These are phyloP conservation scores for Fusarium duplospermum DNA, from an alignment of 2,329 filamentous ascomycete genomes.

Conservation along the genomic window DNA sequence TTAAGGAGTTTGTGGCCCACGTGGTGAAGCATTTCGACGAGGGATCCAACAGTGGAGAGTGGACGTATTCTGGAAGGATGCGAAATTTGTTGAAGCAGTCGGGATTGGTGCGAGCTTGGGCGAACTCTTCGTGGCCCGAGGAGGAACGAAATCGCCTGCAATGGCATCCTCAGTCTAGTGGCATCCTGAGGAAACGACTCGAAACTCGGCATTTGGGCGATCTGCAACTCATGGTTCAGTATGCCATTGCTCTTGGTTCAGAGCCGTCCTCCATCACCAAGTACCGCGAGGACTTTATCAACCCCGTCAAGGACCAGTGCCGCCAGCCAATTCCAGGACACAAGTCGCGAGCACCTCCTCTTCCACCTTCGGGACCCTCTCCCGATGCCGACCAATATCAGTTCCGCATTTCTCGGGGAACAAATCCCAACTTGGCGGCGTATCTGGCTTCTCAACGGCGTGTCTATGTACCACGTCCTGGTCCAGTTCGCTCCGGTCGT, in stretches of 20 bases:
- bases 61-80: constrained; percentile 59
- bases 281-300: constrained; percentile 50
- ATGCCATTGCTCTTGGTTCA: constrained; percentile 53
- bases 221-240: constrained; percentile 52
- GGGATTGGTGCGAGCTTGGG: constrained; percentile 53
- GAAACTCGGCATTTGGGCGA: constrained; percentile 59
- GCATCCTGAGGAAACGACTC: constrained; percentile 56
- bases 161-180: constrained; percentile 58
- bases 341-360: constrained; percentile 40
- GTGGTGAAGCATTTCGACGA: constrained; percentile 62
- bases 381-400: constrained; percentile 49
- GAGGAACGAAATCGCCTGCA: constrained; percentile 49
- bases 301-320: constrained; percentile 52
- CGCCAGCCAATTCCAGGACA: constrained; percentile 51
- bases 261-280: constrained; percentile 44
- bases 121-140: constrained; percentile 50
- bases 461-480: constrained; percentile 45
- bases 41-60: constrained; percentile 52
- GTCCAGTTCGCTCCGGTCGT: constrained; percentile 46
- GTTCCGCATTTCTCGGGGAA: constrained; percentile 52
- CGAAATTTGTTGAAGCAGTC: constrained; percentile 58
- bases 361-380: constrained; percentile 40
- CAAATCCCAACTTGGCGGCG: constrained; percentile 50
- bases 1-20: constrained; percentile 60
- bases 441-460: constrained; percentile 52